Percentiles rank a stretch among this genome's conserved stretches.
These are phyloP conservation scores for Ilyonectria mors-panacis DNA, from an alignment of 2,329 filamentous ascomycete species.

Conservation along the genomic window DNA sequence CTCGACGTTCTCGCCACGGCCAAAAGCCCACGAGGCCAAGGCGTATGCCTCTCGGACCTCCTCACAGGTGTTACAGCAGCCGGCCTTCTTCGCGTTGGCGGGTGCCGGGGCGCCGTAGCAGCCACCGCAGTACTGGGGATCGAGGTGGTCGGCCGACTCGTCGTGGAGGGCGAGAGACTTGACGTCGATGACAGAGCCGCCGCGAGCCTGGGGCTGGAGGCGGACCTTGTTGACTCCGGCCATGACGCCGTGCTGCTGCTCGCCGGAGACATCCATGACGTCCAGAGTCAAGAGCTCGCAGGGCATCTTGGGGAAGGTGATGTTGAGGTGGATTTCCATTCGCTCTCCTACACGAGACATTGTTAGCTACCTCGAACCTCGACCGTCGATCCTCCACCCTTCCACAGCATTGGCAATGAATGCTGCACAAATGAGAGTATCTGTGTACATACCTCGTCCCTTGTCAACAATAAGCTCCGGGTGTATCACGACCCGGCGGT, in stretches of 20 bases:
- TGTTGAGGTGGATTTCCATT: constrained; percentile 99
- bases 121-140: constrained; percentile 91
- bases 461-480: constrained; percentile 98
- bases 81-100: constrained; percentile 78
- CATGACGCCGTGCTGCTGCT: constrained; percentile 94
- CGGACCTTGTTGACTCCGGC: constrained; percentile 95
- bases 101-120: constrained; percentile 91
- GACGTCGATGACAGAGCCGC: constrained; percentile 81
- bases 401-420: background rate
- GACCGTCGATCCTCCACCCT: no score
- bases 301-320: constrained; percentile 93
- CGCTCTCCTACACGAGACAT: constrained; percentile 78
- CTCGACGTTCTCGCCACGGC: constrained; percentile 90
- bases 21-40: constrained; percentile 91
- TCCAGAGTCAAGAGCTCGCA: constrained; percentile 97
- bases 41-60: constrained; percentile 97
- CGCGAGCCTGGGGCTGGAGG: constrained; percentile 79
- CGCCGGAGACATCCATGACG: constrained; percentile 98
- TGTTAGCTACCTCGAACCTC: constrained; percentile 41
- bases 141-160: constrained; percentile 82
- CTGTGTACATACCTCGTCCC: constrained; percentile 78
- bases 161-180: constrained; percentile 77
- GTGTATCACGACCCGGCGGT: constrained; percentile 86
- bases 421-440: background rate
- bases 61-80: constrained; percentile 97